These are phyloP conservation scores for Lactifluus subvellereus DNA, from an alignment of 768 basidiomycete genomes.

Conservation along the genomic window DNA sequence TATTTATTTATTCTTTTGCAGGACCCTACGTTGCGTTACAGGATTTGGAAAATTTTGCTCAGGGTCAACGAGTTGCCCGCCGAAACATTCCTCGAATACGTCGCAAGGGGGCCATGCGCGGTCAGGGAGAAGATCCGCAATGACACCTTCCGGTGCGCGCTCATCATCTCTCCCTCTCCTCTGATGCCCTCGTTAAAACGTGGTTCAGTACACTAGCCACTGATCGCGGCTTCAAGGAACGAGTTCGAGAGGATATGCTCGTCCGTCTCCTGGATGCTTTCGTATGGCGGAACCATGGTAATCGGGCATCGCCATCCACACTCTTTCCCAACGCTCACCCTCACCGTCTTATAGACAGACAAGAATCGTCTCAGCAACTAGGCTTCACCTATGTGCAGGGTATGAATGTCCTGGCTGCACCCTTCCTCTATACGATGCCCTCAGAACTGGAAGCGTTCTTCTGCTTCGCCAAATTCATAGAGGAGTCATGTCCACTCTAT, in stretches of 20 bases:
- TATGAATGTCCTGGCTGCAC: constrained; percentile 98
- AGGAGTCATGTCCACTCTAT: constrained; percentile 91
- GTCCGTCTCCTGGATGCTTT: constrained; percentile 96
- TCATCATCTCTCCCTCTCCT: background rate
- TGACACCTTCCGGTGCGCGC: constrained; percentile 81
- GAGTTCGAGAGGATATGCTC: constrained; percentile 95
- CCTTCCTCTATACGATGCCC: constrained; percentile 96
- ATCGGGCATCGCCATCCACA: constrained; percentile 15
- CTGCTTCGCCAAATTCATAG: constrained; percentile 94
- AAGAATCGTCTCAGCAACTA: constrained; percentile 62
- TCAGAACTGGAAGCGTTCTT: constrained; percentile 98
- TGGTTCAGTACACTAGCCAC: constrained; percentile 78
- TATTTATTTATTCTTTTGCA: constrained; percentile 27
- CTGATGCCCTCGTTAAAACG: background rate
- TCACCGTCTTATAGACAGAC: constrained; percentile 47
- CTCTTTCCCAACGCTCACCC: constrained; percentile 1
- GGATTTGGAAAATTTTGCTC: constrained; percentile 93
- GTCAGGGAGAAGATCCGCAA: constrained; percentile 92
- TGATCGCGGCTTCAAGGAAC: constrained; percentile 95
- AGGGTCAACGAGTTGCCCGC: constrained; percentile 75
- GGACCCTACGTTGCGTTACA: constrained; percentile 82
- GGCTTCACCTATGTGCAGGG: constrained; percentile 98
- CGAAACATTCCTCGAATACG: constrained; percentile 69
- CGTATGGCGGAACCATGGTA: constrained; percentile 92
- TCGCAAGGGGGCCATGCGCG: constrained; percentile 77